Base-by-base conservation (phyloP, 2,329 filamentous ascomycete genomes). In the Trichoderma simmonsii region DNA sequence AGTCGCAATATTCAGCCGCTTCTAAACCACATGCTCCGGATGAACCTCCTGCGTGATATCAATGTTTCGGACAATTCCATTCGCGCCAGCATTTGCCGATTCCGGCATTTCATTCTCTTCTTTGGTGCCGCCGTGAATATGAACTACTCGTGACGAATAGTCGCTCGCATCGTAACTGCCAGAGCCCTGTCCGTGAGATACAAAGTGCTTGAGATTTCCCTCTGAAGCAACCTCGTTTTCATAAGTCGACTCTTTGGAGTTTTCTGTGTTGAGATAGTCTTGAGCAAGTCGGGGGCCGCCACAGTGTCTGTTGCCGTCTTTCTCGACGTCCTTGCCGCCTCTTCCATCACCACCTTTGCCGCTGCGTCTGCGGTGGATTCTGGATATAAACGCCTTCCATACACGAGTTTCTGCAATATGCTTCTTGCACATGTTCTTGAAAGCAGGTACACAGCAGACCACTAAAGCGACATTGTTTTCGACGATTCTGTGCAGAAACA, bases 401-500 rank as follows among this genome's bases (percentile, higher is more conserved):
- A n/a, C 15, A 3, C 18, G 51, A 24, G 39, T 51, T 12, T 26
- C n/a, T 3, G 30, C 28, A 3, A 70, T 24, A 8, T 62, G 59
- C 56, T 70, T 51, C n/a, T 61, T 61, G 57, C 56, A 61, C 14
- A 62, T 34, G 39, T 28, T 32, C 39, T 70, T 70, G 68, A 73
- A 73, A 14, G 74, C 73, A 30, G 73, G 74, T 34, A 74, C 72
- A n/a, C 57, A 75, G 15, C 73, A 69, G 21, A 74, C 73, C 28
- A 76, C 72, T 43, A 76, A 48, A 63, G 75, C 75, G 15, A 75
- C 62, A 32, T 72, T 74, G 39, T 48, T 72, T 39, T 76, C 75
- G 36, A 73, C 48, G 14, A 75, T 54, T 21, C 75, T 76, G 63
- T 36, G 3, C 15, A 15, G 21, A 21, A 4, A 6, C 18, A 9